Percentiles rank a stretch among this genome's conserved stretches.
Evolutionary conservation across 495 filamentous ascomycete genomes (phyloP).

Genomic region (Podospora comata): DNA sequence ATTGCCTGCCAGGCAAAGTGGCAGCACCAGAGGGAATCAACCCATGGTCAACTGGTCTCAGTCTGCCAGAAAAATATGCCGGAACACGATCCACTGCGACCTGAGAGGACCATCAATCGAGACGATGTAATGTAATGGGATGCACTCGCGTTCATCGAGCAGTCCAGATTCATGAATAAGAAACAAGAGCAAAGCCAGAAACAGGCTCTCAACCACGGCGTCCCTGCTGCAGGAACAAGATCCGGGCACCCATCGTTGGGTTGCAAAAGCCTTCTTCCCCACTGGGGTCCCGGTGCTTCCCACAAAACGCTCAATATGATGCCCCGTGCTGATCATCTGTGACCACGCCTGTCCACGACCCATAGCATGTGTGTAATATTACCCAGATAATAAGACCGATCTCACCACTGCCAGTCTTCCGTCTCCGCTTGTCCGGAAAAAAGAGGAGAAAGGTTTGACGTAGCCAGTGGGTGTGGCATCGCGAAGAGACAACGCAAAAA

Average conservation of each 20-base stretch:
- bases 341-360: neutral
- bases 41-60: neutral
- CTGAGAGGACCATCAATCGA: neutral
- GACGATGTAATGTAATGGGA: neutral
- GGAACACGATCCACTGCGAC: neutral
- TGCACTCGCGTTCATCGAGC: neutral
- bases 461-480: neutral
- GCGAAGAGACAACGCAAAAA: neutral
- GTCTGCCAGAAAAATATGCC: neutral
- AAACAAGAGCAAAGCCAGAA: neutral
- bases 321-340: neutral
- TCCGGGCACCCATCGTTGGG: neutral
- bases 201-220: neutral
- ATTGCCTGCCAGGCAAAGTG: neutral
- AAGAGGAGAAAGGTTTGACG: neutral
- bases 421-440: neutral
- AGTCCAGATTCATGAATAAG: neutral
- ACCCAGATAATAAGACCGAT: neutral
- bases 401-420: neutral
- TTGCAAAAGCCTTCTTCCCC: neutral
- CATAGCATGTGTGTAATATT: neutral
- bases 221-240: neutral
- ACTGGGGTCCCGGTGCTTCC: neutral
- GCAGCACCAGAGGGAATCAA: neutral
- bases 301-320: neutral